Percentiles rank a stretch among this genome's conserved stretches.
Evolutionary conservation across 306 rosid genomes (phyloP).

Genomic region (Morella rubra): DNA sequence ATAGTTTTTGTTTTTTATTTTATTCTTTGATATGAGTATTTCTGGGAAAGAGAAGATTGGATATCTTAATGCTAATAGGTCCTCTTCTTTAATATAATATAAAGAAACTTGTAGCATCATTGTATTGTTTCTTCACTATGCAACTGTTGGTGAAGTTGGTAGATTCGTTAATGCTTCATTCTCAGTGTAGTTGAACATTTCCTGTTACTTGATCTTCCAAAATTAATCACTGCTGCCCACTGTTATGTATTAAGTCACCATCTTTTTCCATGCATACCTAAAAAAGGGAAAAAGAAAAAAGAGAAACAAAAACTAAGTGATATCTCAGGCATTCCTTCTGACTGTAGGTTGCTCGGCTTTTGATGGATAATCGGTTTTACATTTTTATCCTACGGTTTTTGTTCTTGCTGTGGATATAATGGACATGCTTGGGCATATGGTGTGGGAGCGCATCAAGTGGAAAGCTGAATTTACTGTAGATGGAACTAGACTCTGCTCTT

Average conservation of each 20-base stretch:
- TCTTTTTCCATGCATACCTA: not conserved
- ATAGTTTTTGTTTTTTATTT: slow-evolving; percentile 16
- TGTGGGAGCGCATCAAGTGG: slow-evolving; percentile 83
- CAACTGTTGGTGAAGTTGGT: not conserved
- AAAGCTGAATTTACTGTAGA: slow-evolving; percentile 87
- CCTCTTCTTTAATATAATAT: not conserved
- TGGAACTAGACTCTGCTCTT: slow-evolving; percentile 47
- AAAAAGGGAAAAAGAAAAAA: not conserved
- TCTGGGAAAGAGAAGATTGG: slow-evolving; percentile 1
- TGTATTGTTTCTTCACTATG: not conserved
- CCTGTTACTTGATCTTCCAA: not conserved
- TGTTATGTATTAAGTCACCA: not conserved
- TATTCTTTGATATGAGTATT: slow-evolving; percentile 15
- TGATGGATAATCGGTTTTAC: slow-evolving; percentile 77
- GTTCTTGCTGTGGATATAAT: slow-evolving; percentile 80
- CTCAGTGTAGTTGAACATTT: not conserved
- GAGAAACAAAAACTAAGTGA: not conserved
- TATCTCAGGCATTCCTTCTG: slow-evolving; percentile 22
- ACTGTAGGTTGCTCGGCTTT: slow-evolving; percentile 88
- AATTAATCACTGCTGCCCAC: not conserved
- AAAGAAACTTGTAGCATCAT: not conserved
- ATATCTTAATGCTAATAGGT: not conserved
- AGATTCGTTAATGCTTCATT: not conserved
- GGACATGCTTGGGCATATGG: slow-evolving; percentile 93
- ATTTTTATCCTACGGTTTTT: slow-evolving; percentile 90